phyloP scores from a whole-genome alignment of 306 rosid genomes.

The Fagus crenata region DNA sequence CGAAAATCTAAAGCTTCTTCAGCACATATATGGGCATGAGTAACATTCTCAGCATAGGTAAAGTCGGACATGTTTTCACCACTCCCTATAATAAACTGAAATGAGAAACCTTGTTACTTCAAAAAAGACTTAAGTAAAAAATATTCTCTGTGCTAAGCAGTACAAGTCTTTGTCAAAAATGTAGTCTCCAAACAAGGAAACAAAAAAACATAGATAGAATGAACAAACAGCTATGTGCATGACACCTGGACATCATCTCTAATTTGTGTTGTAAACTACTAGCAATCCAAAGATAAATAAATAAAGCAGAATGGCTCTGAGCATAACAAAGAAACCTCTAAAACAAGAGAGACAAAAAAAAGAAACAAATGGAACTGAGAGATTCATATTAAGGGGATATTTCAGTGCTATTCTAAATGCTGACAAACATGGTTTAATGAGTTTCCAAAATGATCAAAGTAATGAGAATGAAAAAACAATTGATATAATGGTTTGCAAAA shows the following conservation, averaged over 20 bases:
- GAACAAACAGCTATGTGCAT: constrained; percentile 23
- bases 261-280: not conserved
- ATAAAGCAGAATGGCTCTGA: constrained; percentile 15
- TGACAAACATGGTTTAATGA: constrained; percentile 5
- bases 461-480: not conserved
- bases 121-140: constrained; percentile 13
- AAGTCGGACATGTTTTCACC: constrained; percentile 74
- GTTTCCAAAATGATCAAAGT: constrained; percentile 7
- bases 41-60: constrained; percentile 75
- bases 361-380: not conserved
- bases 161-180: constrained; percentile 14
- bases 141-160: constrained; percentile 7
- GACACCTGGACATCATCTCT: not conserved
- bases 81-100: constrained; percentile 87
- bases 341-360: constrained; percentile 18
- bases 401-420: constrained; percentile 9
- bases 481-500: constrained; percentile 1
- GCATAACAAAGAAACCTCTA: constrained; percentile 15
- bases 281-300: not conserved
- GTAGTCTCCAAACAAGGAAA: constrained; percentile 20
- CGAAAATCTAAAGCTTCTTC: constrained; percentile 72
- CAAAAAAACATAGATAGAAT: constrained; percentile 25
- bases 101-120: constrained; percentile 62
- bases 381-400: constrained; percentile 4
- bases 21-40: constrained; percentile 86